Evolutionary conservation across 106 monocot species (phyloP).

Genomic region (Allium fistulosum): DNA sequence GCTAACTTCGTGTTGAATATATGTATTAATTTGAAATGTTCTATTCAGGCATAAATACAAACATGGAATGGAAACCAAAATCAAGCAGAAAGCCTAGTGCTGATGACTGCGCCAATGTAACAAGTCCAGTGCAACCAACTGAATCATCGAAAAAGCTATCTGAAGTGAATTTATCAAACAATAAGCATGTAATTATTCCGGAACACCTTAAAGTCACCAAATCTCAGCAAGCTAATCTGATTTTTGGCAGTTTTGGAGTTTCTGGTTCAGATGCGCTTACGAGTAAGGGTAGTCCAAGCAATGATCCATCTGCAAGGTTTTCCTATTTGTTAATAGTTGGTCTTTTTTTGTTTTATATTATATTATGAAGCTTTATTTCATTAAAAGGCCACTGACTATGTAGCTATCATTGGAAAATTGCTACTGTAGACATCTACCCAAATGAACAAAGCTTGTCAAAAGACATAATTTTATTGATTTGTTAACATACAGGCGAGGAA

Average conservation of each 20-base stretch:
- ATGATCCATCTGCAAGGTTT: slow-evolving; percentile 23
- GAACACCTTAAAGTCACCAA: slow-evolving; percentile 41
- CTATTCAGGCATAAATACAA: slow-evolving; percentile 16
- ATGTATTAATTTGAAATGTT: neutral
- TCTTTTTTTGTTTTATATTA: neutral
- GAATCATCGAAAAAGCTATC: slow-evolving; percentile 22
- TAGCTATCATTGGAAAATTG: no score
- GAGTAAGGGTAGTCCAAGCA: neutral
- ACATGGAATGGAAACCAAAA: slow-evolving; percentile 58
- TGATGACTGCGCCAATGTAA: neutral
- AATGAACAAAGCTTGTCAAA: no score
- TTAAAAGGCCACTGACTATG: no score
- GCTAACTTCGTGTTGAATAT: neutral
- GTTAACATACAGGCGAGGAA: no score
- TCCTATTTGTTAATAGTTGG: neutral
- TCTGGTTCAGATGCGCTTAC: slow-evolving; percentile 11
- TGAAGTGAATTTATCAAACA: slow-evolving; percentile 3
- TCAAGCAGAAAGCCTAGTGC: slow-evolving; percentile 11
- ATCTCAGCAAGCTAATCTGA: slow-evolving; percentile 22
- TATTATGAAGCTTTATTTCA: neutral
- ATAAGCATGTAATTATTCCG: slow-evolving; percentile 41
- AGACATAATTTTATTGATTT: no score
- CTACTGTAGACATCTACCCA: no score
- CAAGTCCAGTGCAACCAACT: slow-evolving; percentile 8
- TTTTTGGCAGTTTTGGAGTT: slow-evolving; percentile 45